Evolutionary conservation across 2,329 filamentous ascomycete species (phyloP).

Genomic region (Phaeophleospora eucalypticola): DNA sequence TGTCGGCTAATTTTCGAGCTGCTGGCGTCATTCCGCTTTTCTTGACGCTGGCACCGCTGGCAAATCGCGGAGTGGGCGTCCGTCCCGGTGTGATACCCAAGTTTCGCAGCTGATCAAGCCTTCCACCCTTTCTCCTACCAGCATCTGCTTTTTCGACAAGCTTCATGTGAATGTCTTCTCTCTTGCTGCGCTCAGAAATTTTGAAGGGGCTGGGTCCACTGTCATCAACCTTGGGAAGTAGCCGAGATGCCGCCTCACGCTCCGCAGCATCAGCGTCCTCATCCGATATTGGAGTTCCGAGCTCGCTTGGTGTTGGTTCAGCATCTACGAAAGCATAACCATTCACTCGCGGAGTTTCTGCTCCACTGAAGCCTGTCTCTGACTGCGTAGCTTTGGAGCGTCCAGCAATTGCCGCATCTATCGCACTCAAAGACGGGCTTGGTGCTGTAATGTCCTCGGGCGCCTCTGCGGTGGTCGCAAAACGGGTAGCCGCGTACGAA

Average conservation of each 20-base stretch:
- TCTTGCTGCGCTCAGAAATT: constrained; percentile 66
- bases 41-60: constrained; percentile 49
- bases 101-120: constrained; percentile 29
- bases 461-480: constrained; percentile 39
- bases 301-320: constrained; percentile 55
- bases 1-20: constrained; percentile 63
- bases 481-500: constrained; percentile 76
- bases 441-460: constrained; percentile 49
- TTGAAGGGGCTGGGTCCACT: constrained; percentile 71
- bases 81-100: constrained; percentile 43
- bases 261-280: constrained; percentile 33
- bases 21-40: constrained; percentile 65
- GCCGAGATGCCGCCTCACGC: constrained; percentile 35
- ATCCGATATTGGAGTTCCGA: constrained; percentile 46
- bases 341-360: constrained; percentile 84
- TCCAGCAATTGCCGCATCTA: constrained; percentile 79
- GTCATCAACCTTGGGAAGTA: constrained; percentile 47
- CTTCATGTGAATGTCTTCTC: constrained; percentile 77
- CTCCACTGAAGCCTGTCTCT: constrained; percentile 57
- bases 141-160: constrained; percentile 80
- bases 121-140: constrained; percentile 62
- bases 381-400: constrained; percentile 59
- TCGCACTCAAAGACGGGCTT: constrained; percentile 78
- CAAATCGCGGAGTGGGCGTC: constrained; percentile 66
- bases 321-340: constrained; percentile 95